Percentiles rank a stretch among this genome's conserved stretches.
Evolutionary conservation across 768 basidiomycete species (phyloP).

Genomic region (Pleurotus citrinopileatus): DNA sequence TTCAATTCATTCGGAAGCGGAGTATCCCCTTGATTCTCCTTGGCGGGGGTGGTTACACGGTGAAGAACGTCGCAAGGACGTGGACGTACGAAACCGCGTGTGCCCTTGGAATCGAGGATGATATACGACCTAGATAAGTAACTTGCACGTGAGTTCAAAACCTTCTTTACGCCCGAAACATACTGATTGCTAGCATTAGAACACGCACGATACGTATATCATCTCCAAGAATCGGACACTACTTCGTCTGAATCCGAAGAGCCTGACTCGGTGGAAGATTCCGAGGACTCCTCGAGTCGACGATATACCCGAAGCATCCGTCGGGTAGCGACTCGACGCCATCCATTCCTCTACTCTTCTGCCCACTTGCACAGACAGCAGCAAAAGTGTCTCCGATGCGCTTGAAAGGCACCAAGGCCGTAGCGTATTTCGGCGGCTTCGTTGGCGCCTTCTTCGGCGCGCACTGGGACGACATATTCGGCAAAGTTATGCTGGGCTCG

Average conservation of each 20-base stretch:
- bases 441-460: slow-evolving; percentile 52
- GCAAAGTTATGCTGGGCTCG: slow-evolving; percentile 20
- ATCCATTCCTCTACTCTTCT: slow-evolving; percentile 69
- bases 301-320: slow-evolving; percentile 21
- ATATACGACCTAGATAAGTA: slow-evolving; percentile 69
- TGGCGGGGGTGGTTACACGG: slow-evolving; percentile 97
- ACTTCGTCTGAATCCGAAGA: slow-evolving; percentile 47
- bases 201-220: slow-evolving; percentile 64
- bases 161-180: background rate
- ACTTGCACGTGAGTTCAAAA: slow-evolving; percentile 59
- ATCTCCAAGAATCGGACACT: slow-evolving; percentile 48
- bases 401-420: slow-evolving; percentile 31
- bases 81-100: slow-evolving; percentile 99
- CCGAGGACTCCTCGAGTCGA: slow-evolving; percentile 36
- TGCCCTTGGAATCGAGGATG: slow-evolving; percentile 81
- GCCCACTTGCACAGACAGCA: slow-evolving; percentile 52
- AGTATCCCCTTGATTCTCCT: slow-evolving; percentile 88
- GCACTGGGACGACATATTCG: slow-evolving; percentile 31
- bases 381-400: slow-evolving; percentile 39
- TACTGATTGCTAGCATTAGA: slow-evolving; percentile 36
- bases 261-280: slow-evolving; percentile 37
- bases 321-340: slow-evolving; percentile 29
- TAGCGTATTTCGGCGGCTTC: slow-evolving; percentile 45
- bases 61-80: slow-evolving; percentile 93
- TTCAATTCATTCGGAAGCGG: slow-evolving; percentile 95